Base-by-base conservation (phyloP, 805 yeast species). In the Spathaspora arborariae region DNA sequence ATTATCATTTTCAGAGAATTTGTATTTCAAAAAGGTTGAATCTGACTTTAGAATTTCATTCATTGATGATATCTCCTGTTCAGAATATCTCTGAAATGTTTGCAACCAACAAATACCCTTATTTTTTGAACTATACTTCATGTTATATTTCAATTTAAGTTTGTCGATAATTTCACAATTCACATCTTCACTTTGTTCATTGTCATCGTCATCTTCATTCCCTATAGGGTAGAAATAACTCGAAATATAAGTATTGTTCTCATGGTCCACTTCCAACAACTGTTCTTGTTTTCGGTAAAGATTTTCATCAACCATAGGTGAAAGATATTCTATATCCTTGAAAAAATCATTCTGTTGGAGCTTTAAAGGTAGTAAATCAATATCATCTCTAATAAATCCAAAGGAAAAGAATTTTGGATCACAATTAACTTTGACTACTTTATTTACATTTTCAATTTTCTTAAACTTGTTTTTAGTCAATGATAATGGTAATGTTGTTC, bases 371-470 rank as follows among this genome's bases (percentile, higher is more conserved):
- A 85, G 59, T n/a, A 65, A 56, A 51, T 78, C 82, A 9, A 76
- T 62, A 43, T 85, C 90, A 51, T 82, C 84, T 51, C 84, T 75
- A 13, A 87, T 64, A 40, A 86, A 80, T 0, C 82, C 82, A 65
- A 86, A 86, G 0, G 87, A 82, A 0, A 79, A 66, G 57, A 85
- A 87, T 10, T 69, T 60, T 0, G 82, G 74, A 57, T 85, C 89
- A 55, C 92, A 83, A 1, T 76, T 60, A 2, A 90, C 96, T 42
- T 70, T 70, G 10, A 74, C 76, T n/a, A 82, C 74, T 45, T 77
- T 76, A 42, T 82, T 81, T n/a, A 85, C 51, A 34, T 68, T 64
- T 5, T 78, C 76, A 3, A 85, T 56, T 45, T 78, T 76, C 36
- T 68, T 66, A 58, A 82, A 84, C 59, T 84, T 85, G 57, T 72